These are phyloP conservation scores for Beauveria bassiana DNA, from an alignment of 2,329 filamentous ascomycete genomes.

Conservation along the genomic window DNA sequence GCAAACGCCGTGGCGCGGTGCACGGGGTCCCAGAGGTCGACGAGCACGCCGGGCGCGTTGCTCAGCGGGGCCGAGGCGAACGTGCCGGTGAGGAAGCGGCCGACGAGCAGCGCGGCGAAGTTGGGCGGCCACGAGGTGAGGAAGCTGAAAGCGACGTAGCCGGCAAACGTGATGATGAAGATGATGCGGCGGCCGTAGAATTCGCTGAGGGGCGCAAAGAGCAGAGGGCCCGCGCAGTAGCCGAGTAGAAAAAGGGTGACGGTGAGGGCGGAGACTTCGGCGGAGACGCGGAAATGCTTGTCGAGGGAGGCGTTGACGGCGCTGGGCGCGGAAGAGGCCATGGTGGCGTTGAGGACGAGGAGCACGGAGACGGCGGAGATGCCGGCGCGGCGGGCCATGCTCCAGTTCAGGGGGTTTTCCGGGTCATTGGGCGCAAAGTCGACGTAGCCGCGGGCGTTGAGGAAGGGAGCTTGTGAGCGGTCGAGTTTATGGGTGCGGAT, in stretches of 20 bases:
- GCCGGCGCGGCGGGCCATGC: conserved; percentile 27
- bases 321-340: conserved; percentile 27
- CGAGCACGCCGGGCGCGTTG: conserved; percentile 43
- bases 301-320: conserved; percentile 27
- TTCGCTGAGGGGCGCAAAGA: conserved; percentile 51
- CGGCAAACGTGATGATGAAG: conserved; percentile 40
- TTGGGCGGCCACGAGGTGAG: conserved; percentile 48
- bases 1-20: conserved; percentile 48
- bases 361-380: conserved; percentile 35
- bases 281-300: conserved; percentile 38
- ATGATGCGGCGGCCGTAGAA: conserved; percentile 48
- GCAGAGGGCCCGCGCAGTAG: conserved; percentile 50
- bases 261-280: conserved; percentile 38
- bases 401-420: conserved; percentile 44
- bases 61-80: conserved; percentile 44
- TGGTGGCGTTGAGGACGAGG: conserved; percentile 48
- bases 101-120: conserved; percentile 43
- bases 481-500: conserved; percentile 33
- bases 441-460: conserved; percentile 43
- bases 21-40: conserved; percentile 44
- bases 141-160: conserved; percentile 44
- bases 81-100: conserved; percentile 47
- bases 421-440: conserved; percentile 43
- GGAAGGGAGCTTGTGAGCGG: conserved; percentile 25
- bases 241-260: conserved; percentile 47